These are phyloP conservation scores for Debaryomyces prosopidis DNA, from an alignment of 805 yeast genomes.

Conservation along the genomic window DNA sequence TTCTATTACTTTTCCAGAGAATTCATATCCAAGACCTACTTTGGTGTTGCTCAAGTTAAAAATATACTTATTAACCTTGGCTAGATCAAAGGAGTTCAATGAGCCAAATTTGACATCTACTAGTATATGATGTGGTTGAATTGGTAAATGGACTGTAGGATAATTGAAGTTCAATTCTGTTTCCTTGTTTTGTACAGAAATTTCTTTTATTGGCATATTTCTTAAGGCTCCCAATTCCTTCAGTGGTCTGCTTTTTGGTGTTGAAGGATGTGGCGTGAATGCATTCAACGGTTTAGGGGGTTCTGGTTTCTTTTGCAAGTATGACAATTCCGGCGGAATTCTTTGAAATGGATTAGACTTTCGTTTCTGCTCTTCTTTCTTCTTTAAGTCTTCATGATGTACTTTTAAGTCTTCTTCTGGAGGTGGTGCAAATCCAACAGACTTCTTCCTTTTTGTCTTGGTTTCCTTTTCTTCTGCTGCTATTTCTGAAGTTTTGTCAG, in stretches of 20 bases:
- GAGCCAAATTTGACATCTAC: constrained; percentile 62
- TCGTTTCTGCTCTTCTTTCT: constrained; percentile 24
- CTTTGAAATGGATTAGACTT: constrained; percentile 37
- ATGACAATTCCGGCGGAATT: constrained; percentile 43
- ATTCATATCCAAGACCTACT: constrained; percentile 70
- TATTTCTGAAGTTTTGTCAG: no score
- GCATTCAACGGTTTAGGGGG: constrained; percentile 27
- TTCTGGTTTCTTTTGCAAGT: constrained; percentile 27
- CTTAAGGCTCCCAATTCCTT: constrained; percentile 46
- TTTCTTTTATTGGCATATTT: constrained; percentile 51
- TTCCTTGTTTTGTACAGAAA: constrained; percentile 42
- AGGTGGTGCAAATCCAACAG: constrained; percentile 41
- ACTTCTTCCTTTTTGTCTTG: constrained; percentile 15
- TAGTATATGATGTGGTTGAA: constrained; percentile 48
- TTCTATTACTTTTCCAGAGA: constrained; percentile 56
- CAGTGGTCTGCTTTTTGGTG: background rate
- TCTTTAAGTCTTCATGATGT: constrained; percentile 31
- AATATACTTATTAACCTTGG: constrained; percentile 56
- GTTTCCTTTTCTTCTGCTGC: background rate
- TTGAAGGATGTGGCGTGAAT: background rate
- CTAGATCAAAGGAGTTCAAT: constrained; percentile 65
- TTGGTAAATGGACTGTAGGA: constrained; percentile 49
- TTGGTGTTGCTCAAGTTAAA: constrained; percentile 54
- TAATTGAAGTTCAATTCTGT: constrained; percentile 55
- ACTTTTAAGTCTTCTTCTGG: constrained; percentile 36